Conservation (phyloP, 345 rosid species). For the Syzygium aromaticum region DNA sequence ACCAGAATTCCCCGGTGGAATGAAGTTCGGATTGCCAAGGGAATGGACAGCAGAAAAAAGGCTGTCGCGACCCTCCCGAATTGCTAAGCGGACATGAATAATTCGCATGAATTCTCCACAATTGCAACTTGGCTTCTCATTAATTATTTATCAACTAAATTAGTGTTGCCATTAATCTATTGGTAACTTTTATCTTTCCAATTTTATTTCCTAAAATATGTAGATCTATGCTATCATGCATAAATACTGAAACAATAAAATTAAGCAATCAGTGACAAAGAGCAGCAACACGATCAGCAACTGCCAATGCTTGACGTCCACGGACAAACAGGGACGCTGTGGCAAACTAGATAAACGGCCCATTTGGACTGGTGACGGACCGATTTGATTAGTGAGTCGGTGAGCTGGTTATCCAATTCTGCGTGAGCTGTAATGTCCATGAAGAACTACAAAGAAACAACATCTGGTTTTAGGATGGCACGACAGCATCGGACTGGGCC, state of each 20-base stretch:
- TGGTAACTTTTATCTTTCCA: background rate
- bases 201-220: background rate
- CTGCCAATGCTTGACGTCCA: background rate
- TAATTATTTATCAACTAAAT: background rate
- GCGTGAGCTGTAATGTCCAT: background rate
- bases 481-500: background rate
- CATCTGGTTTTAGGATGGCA: background rate
- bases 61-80: background rate
- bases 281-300: background rate
- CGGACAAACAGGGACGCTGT: background rate
- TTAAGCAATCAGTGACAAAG: background rate
- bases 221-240: background rate
- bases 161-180: rapidly evolving
- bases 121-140: background rate
- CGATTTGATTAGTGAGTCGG: background rate
- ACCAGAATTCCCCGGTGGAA: background rate
- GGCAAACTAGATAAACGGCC: background rate
- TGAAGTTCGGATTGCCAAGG: background rate
- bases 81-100: background rate
- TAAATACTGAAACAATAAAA: background rate
- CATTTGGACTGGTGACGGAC: background rate
- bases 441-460: background rate
- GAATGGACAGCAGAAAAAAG: background rate
- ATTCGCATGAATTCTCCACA: background rate
- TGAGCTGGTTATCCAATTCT: background rate